Evolutionary conservation across 352 stramenopile genomes (phyloP).

Genomic region (Globisporangium apiculatum): DNA sequence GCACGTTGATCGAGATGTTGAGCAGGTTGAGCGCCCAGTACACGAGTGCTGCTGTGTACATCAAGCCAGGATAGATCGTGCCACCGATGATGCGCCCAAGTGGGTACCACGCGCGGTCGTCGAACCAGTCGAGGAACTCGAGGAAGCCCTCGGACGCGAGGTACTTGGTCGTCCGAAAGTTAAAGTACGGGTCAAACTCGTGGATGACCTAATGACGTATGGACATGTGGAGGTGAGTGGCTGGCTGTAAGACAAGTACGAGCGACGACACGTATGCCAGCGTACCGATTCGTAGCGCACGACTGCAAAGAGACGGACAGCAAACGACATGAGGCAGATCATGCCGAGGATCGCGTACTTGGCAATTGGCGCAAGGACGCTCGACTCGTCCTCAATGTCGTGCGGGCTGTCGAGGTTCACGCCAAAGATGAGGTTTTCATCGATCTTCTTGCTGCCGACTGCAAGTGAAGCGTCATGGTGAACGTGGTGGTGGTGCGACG

Average conservation of each 20-base stretch:
- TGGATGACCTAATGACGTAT: slow-evolving; percentile 60
- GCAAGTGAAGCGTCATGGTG: background rate
- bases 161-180: slow-evolving; percentile 98
- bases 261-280: background rate
- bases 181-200: slow-evolving; percentile 96
- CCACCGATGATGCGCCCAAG: slow-evolving; percentile 89
- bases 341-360: slow-evolving; percentile 89
- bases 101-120: slow-evolving; percentile 93
- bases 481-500: slow-evolving; percentile 1
- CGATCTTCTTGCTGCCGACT: slow-evolving; percentile 3
- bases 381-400: slow-evolving; percentile 69
- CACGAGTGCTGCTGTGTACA: slow-evolving; percentile 85
- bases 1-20: slow-evolving; percentile 90
- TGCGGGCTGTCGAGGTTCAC: slow-evolving; percentile 45
- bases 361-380: slow-evolving; percentile 63
- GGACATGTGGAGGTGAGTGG: background rate
- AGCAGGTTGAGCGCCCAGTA: slow-evolving; percentile 89
- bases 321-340: slow-evolving; percentile 91
- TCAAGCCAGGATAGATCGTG: slow-evolving; percentile 92
- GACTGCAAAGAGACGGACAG: slow-evolving; percentile 90
- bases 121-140: slow-evolving; percentile 98
- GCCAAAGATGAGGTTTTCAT: slow-evolving; percentile 40
- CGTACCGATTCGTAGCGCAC: slow-evolving; percentile 89
- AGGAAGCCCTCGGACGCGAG: slow-evolving; percentile 91
- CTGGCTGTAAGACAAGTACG: background rate